Evolutionary conservation across 2,329 filamentous ascomycete genomes (phyloP), one percentile per base, ranked within the genome.

Genomic region (Aspergillus chevalieri): DNA sequence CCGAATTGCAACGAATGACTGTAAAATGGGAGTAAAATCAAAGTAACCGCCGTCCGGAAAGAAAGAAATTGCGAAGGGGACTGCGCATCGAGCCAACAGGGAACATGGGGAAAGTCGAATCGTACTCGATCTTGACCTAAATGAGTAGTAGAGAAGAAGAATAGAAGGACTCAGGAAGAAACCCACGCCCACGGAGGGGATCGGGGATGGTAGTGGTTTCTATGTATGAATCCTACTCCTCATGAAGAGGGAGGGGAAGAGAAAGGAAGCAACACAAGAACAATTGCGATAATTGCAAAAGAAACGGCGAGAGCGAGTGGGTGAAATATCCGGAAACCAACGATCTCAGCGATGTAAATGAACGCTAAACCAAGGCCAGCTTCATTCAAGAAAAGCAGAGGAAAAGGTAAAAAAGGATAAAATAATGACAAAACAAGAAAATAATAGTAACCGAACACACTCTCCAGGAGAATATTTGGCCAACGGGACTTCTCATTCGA

Each of bases 401-500:
- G 21, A 14, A 46, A 54, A 41, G 41, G 50, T 34, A 54, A 49
- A 48, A 49, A 50, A 55, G 4, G 21, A 22, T 5, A 44, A 47
- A 50, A 43, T 55, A 57, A 52, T 28, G 43, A 50, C 52, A 48
- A 43, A 49, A 43, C 24, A 49, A 49, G 57, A 51, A 54, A 49
- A 47, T 41, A 3, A 41, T 41, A 41, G 19, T 36, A 36, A 17
- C 34, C 14, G 14, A n/a, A 21, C 38, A 57, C n/a, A 46, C 47
- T 28, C 47, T 49, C 46, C 49, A 51, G 45, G 46, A 52, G 30
- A 36, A 51, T 57, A 55, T 48, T 53, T 57, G 47, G 39, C 52
- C 59, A 60, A 56, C 55, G 55, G 56, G 56, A 51, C 54, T 55
- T 57, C 56, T 54, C 54, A 49, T 52, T 59, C 55, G 57, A 55